These are phyloP conservation scores for Picea sitchensis DNA, from an alignment of 75 land plant species.

Conservation along the genomic window DNA sequence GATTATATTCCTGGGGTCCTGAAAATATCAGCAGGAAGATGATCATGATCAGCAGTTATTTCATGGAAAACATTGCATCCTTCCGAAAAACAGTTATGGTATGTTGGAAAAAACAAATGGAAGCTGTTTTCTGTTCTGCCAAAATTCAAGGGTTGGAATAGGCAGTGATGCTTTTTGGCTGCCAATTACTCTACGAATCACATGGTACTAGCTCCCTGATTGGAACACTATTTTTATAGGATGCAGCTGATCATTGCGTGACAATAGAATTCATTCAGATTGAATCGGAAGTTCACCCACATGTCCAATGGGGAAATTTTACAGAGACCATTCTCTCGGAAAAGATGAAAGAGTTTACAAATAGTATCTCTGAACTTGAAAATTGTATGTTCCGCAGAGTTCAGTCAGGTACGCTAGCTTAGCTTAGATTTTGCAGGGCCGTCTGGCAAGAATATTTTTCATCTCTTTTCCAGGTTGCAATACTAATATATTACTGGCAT, in stretches of 20 bases:
- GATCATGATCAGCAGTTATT: slow-evolving; percentile 33
- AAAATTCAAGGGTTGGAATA: background rate
- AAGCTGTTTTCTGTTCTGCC: background rate
- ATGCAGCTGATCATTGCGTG: slow-evolving; percentile 63
- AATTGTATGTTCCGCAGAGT: slow-evolving; percentile 40
- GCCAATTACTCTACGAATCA: background rate
- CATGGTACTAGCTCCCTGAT: background rate
- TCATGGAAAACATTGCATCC: slow-evolving; percentile 25
- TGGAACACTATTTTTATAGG: slow-evolving; percentile 29
- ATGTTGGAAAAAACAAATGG: background rate
- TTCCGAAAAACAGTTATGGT: slow-evolving; percentile 41
- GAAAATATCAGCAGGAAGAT: slow-evolving; percentile 45
- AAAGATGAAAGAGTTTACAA: slow-evolving; percentile 18
- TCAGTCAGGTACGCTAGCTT: slow-evolving; percentile 1
- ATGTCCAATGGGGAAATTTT: slow-evolving; percentile 13
- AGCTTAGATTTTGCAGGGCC: background rate
- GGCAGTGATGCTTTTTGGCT: background rate
- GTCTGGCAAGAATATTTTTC: slow-evolving; percentile 25
- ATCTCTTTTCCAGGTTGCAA: background rate
- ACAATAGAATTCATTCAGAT: slow-evolving; percentile 62
- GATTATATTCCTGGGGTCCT: slow-evolving; percentile 51
- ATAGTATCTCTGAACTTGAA: slow-evolving; percentile 36
- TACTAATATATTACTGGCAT: background rate
- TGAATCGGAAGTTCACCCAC: slow-evolving; percentile 20
- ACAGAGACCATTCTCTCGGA: slow-evolving; percentile 12